Base-by-base conservation (phyloP, 352 stramenopile species). In the Pythium angustatum region DNA sequence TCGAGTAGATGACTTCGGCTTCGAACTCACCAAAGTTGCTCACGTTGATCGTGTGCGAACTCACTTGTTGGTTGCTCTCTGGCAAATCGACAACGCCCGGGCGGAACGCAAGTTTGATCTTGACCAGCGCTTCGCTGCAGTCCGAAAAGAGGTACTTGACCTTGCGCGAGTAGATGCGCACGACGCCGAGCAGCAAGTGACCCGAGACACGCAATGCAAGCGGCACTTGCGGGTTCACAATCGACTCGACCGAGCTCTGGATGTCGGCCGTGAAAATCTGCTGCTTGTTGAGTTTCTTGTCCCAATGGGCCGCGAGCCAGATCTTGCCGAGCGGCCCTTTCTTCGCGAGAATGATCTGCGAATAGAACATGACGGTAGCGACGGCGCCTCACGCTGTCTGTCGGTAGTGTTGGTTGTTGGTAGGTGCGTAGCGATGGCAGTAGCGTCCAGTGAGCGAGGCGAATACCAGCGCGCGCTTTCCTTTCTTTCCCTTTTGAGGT, bases 281-380 rank as follows among this genome's bases (percentile, higher is more conserved):
- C 41, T 96, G 88, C 72, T 99, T 98, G 66, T 89, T 98, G 28
- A 99, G 83, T 81, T 99, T 99, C 84, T 99, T 99, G 83, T 99
- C 98, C 93, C 94, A 99, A 77, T 99, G 97, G 28, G 98, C 98
- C 17, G 98, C 98, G 28, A 99, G 86, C 95, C 98, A 99, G 56
- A 99, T 98, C 79, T 99, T 99, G 51, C 97, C 97, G 40, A 99
- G 78, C 26, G 97, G 97, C 1, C 97, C 98, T 73, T 99, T 99
- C 86, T 99, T 99, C 54, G 97, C 96, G 27, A 99, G 82, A 71
- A 99, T 98, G 60, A 98, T 96, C 93, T 99, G 95, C 45, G 96
- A 99, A 85, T 99, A 99, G 74, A 99, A 99, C 97, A 99, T 99
- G 50, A n/a, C n/a, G n/a, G n/a, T n/a, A n/a, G 41, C 81, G 65